Evolutionary conservation across 306 rosid species (phyloP), one percentile per base, ranked within the genome.

Genomic region (Rubus parviflorus): DNA sequence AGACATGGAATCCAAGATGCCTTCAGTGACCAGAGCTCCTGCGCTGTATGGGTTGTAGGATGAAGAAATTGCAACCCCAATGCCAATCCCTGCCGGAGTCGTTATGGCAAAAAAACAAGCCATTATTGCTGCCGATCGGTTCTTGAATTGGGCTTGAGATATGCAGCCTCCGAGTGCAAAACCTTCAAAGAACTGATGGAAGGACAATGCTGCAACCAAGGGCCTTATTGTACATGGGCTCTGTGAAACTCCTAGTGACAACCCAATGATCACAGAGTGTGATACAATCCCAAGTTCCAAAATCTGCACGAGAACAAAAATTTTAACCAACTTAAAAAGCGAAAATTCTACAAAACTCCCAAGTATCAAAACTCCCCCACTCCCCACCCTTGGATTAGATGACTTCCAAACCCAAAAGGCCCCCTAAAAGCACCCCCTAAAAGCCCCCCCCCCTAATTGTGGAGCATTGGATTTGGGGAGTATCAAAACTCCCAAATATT

Each of bases 151-250:
- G 2, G 99, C 99, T 72, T 96, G 93, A 12, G 98, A 91, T 42
- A 96, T 93, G 86, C 98, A 96, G 12, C 99, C 99, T 81, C 99
- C 99, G 1, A 96, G 92, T 38, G 98, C 99, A 58, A 96, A 96
- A n/a, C 99, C 99, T 86, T 96, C 99, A 72, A 96, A 96, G 82
- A 96, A 96, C 52, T 96, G 99, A 67, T 96, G 99, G 79, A 96
- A 96, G 0, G 99, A 96, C 9, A 92, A 46, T 15, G 98, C 99
- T 0, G 93, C 98, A 22, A 96, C 92, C 13, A 96, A 77, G 35
- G 99, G 97, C 75, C 97, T 87, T 78, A 92, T 91, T 16, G 94
- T 86, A 62, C 98, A 96, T 5, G 99, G 97, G 71, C 98, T 96
- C 19, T 89, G 93, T 7, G 99, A 96, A 23, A 92, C 98, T 79